These are phyloP conservation scores for Eimeria falciformis DNA, from an alignment of 169 alveolate genomes.

Conservation along the genomic window DNA sequence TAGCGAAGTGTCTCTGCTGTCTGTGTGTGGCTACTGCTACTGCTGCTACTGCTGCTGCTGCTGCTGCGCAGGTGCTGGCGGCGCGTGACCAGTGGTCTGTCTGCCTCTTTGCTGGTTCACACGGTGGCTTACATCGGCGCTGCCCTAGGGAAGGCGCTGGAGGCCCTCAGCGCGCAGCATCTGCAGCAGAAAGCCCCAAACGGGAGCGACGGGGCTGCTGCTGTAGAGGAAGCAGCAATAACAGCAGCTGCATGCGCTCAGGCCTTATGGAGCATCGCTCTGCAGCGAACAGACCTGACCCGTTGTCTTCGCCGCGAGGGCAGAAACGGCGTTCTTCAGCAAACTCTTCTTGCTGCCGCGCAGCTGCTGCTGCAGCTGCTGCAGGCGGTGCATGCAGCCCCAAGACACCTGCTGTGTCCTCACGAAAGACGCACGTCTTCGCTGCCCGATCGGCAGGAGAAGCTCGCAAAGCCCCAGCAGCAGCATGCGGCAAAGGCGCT, in stretches of 20 bases:
- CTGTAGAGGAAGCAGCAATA: neutral
- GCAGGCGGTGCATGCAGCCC: conserved; percentile 6
- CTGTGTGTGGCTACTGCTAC: neutral
- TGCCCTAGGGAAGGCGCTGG: neutral
- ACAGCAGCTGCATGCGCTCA: conserved; percentile 44
- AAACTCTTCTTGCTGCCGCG: conserved; percentile 36
- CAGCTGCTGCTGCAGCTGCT: conserved; percentile 51
- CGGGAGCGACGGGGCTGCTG: neutral
- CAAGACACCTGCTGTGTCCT: neutral
- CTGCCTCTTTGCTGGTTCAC: neutral
- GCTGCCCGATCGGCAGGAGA: neutral
- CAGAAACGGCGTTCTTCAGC: neutral
- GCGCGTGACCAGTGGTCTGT: neutral
- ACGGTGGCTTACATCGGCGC: neutral
- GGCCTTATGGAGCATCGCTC: conserved; percentile 15
- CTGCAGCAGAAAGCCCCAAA: conserved; percentile 13
- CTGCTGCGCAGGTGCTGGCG: conserved; percentile 62
- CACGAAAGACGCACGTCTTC: too few species aligned
- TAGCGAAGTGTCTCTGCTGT: neutral
- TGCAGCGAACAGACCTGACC: conserved; percentile 31
- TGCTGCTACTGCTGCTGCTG: conserved; percentile 53
- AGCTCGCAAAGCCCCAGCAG: neutral
- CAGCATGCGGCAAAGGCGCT: neutral
- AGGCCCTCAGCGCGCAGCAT: neutral
- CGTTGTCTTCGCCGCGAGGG: neutral